Evolutionary conservation across 768 basidiomycete species (phyloP), one percentile per base, ranked within the genome.

Genomic region (Rhodotorula diobovata): DNA sequence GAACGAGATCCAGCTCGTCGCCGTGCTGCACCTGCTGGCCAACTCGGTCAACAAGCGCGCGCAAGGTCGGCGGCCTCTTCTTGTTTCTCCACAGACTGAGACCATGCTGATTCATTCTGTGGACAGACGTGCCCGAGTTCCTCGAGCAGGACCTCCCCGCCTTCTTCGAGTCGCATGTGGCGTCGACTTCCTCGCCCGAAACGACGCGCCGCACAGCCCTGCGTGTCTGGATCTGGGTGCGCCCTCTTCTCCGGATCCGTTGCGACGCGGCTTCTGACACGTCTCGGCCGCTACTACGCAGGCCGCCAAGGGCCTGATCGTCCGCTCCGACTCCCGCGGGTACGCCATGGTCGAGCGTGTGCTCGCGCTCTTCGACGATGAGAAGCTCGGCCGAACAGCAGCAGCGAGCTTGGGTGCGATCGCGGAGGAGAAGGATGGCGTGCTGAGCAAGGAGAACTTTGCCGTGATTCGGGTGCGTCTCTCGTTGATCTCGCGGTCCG

Each of bases 221-320:
- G 34, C 58, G 60, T 16, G 77, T 78, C 10, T 80, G 77, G 67
- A 61, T 60, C 25, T 78, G 77, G 77, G 77, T 78, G 12, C 53
- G 73, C 65, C 25, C 25, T 12, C 45, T 45, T 25, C 14, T 23
- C 21, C 34, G 4, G 18, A 0, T 58, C 34, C 46, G 41, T 41
- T 18, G 30, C 4, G 34, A 6, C 18, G 39, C 30, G 1, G 46
- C n/a, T 9, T 11, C 25, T 30, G 4, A 45, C 59, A 34, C 14
- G 25, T 6, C 5, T 1, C 53, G 48, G 20, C 14, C 21, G 2
- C 11, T 18, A 53, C 15, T 23, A 28, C 18, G 32, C 73, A 96
- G 95, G 83, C 91, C 23, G 84, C 87, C 30, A 90, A 90, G 80
- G 91, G 87, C 1, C 83, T 99, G 35, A 82, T 93, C 4, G 86